phyloP scores from a whole-genome alignment of 1,139 yeast genomes.

The Suhomyces panamericanus region DNA sequence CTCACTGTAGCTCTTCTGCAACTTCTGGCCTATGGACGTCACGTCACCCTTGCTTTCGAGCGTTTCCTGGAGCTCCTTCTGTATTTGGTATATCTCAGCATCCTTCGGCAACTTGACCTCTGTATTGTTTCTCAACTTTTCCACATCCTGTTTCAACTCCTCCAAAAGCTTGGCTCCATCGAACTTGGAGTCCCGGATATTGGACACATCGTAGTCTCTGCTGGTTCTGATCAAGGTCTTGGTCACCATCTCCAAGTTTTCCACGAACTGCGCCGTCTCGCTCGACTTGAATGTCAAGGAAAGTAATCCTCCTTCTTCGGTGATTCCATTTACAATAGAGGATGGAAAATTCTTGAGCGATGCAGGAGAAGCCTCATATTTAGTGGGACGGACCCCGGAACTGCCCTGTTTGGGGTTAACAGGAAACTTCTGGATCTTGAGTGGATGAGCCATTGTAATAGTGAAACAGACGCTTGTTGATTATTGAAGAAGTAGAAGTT shows the following conservation, averaged over 20 bases:
- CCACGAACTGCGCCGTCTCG: slow-evolving; percentile 39
- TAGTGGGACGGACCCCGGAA: slow-evolving; percentile 24
- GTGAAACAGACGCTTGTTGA: neutral
- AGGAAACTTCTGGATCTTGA: slow-evolving; percentile 12
- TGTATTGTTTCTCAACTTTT: slow-evolving; percentile 8
- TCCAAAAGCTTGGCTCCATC: slow-evolving; percentile 20
- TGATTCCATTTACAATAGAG: slow-evolving; percentile 45
- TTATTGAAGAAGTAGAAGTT: neutral
- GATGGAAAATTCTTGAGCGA: slow-evolving; percentile 40
- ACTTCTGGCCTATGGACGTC: slow-evolving; percentile 18
- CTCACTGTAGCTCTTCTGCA: slow-evolving; percentile 18
- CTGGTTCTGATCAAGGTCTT: slow-evolving; percentile 10
- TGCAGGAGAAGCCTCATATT: slow-evolving; percentile 36
- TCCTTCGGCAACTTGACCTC: neutral
- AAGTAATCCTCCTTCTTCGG: slow-evolving; percentile 46
- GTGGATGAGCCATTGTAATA: slow-evolving; percentile 4
- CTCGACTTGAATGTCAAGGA: slow-evolving; percentile 47
- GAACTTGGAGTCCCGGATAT: slow-evolving; percentile 23
- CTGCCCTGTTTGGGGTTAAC: slow-evolving; percentile 7
- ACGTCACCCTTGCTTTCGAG: slow-evolving; percentile 19
- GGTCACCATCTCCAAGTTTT: slow-evolving; percentile 36
- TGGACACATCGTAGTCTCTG: slow-evolving; percentile 6
- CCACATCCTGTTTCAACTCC: slow-evolving; percentile 23
- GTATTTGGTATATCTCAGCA: slow-evolving; percentile 6
- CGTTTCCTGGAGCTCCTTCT: slow-evolving; percentile 19